Evolutionary conservation across 441 rosid species (phyloP).

Genomic region (Pelargonium australe): DNA sequence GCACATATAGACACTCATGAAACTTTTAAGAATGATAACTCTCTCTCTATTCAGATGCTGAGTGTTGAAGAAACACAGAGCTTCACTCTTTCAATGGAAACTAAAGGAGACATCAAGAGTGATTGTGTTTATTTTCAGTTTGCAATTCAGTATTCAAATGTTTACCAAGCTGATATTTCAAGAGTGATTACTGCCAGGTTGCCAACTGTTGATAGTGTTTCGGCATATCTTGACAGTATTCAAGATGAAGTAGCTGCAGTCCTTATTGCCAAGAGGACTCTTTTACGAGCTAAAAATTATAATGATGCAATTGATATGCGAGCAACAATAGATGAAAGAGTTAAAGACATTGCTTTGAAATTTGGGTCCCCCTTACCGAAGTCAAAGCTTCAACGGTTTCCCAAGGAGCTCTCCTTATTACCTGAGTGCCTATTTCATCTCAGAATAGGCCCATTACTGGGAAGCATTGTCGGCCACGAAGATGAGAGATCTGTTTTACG

Average conservation of each 20-base stretch:
- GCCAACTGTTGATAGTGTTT: constrained; percentile 75
- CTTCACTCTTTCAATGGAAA: constrained; percentile 84
- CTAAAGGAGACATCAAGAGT: constrained; percentile 67
- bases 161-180: constrained; percentile 81
- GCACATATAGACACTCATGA: constrained; percentile 67
- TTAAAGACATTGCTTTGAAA: constrained; percentile 73
- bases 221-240: constrained; percentile 76
- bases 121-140: constrained; percentile 78
- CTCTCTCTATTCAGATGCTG: constrained; percentile 73
- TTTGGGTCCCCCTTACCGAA: constrained; percentile 77
- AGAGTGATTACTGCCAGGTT: constrained; percentile 75
- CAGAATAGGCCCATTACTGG: constrained; percentile 78
- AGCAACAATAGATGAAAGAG: constrained; percentile 72
- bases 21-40: constrained; percentile 54
- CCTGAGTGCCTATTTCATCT: constrained; percentile 90
- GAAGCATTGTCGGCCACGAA: constrained; percentile 87
- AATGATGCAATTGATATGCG: constrained; percentile 68
- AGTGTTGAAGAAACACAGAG: constrained; percentile 93
- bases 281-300: constrained; percentile 56
- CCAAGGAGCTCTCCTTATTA: constrained; percentile 67
- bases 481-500: constrained; percentile 86
- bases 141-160: constrained; percentile 64
- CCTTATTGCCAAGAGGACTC: constrained; percentile 83
- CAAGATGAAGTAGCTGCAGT: constrained; percentile 77
- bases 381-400: constrained; percentile 73